Percentiles rank a stretch among this genome's conserved stretches.
phyloP scores from a whole-genome alignment of 2,329 filamentous ascomycete species.

The Colletotrichum trifolii region DNA sequence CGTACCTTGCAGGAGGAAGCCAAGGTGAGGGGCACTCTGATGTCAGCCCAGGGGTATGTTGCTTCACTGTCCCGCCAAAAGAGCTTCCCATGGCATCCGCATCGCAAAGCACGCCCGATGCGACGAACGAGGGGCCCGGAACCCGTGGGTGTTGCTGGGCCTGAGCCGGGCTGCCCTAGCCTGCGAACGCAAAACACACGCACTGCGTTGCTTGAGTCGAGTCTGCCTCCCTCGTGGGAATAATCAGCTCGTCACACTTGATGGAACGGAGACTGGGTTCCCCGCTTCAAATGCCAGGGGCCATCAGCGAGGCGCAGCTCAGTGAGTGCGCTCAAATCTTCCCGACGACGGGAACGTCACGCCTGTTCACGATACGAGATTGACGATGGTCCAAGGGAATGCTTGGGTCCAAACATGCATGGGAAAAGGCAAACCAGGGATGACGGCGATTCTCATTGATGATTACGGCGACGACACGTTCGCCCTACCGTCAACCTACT shows the following conservation, averaged over 20 bases:
- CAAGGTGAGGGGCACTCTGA: constrained; percentile 2
- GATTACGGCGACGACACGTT: neutral
- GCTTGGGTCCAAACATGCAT: constrained; percentile 18
- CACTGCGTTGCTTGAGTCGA: too few species aligned
- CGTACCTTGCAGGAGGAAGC: neutral
- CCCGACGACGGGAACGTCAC: neutral
- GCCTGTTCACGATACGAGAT: constrained; percentile 6
- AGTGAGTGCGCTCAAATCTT: constrained; percentile 2
- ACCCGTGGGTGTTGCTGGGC: constrained; percentile 27
- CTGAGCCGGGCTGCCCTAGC: neutral
- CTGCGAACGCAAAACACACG: neutral
- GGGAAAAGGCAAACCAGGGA: neutral
- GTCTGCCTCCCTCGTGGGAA: too few species aligned
- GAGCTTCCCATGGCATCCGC: too few species aligned
- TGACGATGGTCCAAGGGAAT: constrained; percentile 3
- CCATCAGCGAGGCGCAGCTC: constrained; percentile 17
- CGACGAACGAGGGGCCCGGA: constrained; percentile 1
- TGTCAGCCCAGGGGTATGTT: constrained; percentile 19
- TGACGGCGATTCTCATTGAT: constrained; percentile 17
- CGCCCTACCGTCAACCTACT: too few species aligned
- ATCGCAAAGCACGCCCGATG: too few species aligned
- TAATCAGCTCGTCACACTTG: too few species aligned
- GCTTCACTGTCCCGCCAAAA: neutral
- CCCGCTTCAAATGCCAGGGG: constrained; percentile 28
- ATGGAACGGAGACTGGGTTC: constrained; percentile 14